Evolutionary conservation across 1,139 yeast species (phyloP).

Genomic region (Hemisphaericaspora xylofermentans): DNA sequence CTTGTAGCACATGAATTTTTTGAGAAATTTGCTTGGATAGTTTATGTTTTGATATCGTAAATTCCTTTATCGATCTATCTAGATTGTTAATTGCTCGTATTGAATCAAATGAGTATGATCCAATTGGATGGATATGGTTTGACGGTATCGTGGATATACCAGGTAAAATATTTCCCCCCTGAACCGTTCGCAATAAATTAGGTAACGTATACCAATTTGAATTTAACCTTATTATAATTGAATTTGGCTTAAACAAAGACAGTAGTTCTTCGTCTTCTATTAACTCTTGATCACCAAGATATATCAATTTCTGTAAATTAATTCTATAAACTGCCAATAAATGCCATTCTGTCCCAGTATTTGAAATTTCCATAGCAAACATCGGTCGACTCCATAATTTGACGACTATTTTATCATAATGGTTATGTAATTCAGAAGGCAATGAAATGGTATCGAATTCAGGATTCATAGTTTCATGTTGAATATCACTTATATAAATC

Average conservation of each 20-base stretch:
- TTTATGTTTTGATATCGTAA: constrained; percentile 20
- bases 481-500: constrained; percentile 39
- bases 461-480: constrained; percentile 26
- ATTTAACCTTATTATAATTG: constrained; percentile 26
- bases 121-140: constrained; percentile 8
- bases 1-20: constrained; percentile 15
- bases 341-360: constrained; percentile 20
- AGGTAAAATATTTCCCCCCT: background rate
- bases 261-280: constrained; percentile 17
- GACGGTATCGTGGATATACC: background rate
- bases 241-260: constrained; percentile 24
- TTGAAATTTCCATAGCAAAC: constrained; percentile 1
- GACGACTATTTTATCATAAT: constrained; percentile 17
- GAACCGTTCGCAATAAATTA: constrained; percentile 7
- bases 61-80: constrained; percentile 31
- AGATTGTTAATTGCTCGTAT: constrained; percentile 35
- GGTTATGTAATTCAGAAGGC: constrained; percentile 20
- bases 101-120: constrained; percentile 37
- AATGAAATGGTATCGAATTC: constrained; percentile 29
- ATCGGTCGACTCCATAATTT: constrained; percentile 25
- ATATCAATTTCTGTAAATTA: constrained; percentile 20
- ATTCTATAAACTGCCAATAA: constrained; percentile 21
- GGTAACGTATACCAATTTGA: constrained; percentile 24
- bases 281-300: constrained; percentile 13
- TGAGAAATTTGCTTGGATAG: constrained; percentile 18